Conservation (phyloP, 805 yeast species). For the Candida orba region DNA sequence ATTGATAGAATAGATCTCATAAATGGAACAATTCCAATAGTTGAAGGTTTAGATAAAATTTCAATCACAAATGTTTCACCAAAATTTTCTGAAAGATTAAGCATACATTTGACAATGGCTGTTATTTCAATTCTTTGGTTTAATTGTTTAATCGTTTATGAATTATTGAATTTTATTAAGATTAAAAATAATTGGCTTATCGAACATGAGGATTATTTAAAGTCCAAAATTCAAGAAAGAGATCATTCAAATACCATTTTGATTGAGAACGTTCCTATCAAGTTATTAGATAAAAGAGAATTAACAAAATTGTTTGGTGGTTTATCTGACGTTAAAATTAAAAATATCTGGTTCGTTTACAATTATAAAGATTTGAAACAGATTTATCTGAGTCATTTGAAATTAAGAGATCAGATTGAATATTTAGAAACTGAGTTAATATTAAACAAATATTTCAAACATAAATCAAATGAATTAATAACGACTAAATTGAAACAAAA, state of each 20-base stretch:
- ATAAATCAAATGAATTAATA: neutral
- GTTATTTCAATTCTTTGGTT: constrained; percentile 47
- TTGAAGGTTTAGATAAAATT: constrained; percentile 53
- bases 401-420: constrained; percentile 32
- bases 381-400: constrained; percentile 25
- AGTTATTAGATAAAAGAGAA: constrained; percentile 16
- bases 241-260: constrained; percentile 29
- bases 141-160: constrained; percentile 48
- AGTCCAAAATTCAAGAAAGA: constrained; percentile 13
- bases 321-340: constrained; percentile 41
- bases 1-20: constrained; percentile 15
- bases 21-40: constrained; percentile 20
- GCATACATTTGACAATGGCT: constrained; percentile 59
- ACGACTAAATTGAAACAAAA: neutral
- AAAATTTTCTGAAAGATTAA: constrained; percentile 39
- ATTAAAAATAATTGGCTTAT: constrained; percentile 36
- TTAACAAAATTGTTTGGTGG: constrained; percentile 20
- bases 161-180: constrained; percentile 43
- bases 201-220: constrained; percentile 23
- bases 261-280: constrained; percentile 40
- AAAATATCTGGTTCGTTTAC: constrained; percentile 53
- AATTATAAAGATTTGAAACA: constrained; percentile 32
- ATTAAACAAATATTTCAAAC: constrained; percentile 10
- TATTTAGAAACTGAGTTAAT: constrained; percentile 30
- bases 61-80: constrained; percentile 67